Evolutionary conservation across 1,284 basidiomycete species (phyloP), one percentile per base, ranked within the genome.

Genomic region (Mycosarcoma maydis): DNA sequence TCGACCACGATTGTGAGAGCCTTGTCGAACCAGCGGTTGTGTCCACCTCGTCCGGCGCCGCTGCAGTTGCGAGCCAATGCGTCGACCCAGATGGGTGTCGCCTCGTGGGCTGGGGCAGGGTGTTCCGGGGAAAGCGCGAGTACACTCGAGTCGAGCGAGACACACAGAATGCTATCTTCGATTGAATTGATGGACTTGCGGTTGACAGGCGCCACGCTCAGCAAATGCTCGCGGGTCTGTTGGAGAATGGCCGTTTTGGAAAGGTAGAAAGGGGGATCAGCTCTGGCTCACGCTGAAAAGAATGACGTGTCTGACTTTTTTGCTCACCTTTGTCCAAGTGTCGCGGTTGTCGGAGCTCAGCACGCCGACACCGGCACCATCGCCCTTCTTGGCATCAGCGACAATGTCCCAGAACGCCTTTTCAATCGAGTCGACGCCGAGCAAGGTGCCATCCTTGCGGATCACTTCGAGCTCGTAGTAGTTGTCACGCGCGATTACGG

Each of bases 11-110:
- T 83, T 6, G 89, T 89, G 38, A 91, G 87, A 3, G 90, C 87
- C 84, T 98, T 98, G 85, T 98, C 95, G 82, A 90, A 92, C 88
- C 93, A 97, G 40, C 95, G 86, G 79, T 98, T 97, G 51, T 87
- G 86, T 3, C 89, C 88, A 53, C 88, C 88, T 59, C 85, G 83
- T 8, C 90, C 89, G 0, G 85, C 85, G 2, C 88, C 88, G 36
- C 91, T 89, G 52, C 89, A 86, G 69, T 90, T 89, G 74, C 88
- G 88, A 16, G 96, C 86, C 76, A 95, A 92, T 1, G 89, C 88
- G 73, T 92, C 89, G 44, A 94, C 85, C 42, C 76, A 88, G 83
- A 16, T 87, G 85, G 77, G 86, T 85, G 76, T 88, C 85, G 60
- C 90, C 88, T 23, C 90, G 51, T 71, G 70, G 11, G 68, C 54